These are phyloP conservation scores for Trichomonas gallinae DNA, from an alignment of 208 protist genomes.

Conservation along the genomic window DNA sequence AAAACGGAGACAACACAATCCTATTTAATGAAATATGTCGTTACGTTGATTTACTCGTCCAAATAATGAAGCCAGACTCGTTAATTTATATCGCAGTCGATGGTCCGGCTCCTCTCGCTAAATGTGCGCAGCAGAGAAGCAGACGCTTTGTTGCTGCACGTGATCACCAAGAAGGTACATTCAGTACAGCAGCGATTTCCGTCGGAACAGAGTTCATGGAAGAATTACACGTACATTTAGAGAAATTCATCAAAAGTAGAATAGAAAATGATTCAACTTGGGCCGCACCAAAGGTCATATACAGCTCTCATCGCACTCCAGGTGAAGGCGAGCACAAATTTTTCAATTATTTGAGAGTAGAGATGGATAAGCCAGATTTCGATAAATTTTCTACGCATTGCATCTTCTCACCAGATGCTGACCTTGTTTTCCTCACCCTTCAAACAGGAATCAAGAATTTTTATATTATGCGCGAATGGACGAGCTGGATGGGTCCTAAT, in stretches of 20 bases:
- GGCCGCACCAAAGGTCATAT: neutral
- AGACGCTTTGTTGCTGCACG: neutral
- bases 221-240: neutral
- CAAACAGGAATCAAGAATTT: neutral
- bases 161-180: neutral
- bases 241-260: neutral
- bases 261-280: neutral
- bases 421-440: neutral
- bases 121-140: neutral
- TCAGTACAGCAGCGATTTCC: neutral
- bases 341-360: slow-evolving; percentile 15
- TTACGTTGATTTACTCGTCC: neutral
- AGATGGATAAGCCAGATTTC: slow-evolving; percentile 58
- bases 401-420: neutral
- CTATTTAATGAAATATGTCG: neutral
- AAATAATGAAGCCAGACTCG: neutral
- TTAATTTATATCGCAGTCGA: neutral
- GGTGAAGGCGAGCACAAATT: slow-evolving; percentile 21
- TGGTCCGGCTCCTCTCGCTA: neutral
- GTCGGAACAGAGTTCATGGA: slow-evolving; percentile 9
- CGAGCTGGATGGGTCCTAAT: neutral
- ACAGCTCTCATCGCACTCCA: neutral
- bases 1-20: neutral
- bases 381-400: slow-evolving; percentile 61
- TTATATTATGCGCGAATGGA: neutral